A percentile compares a stretch with the other conserved stretches of the same genome.
Evolutionary conservation across 208 protist species (phyloP).

Genomic region (Trypanosoma scelopori): DNA sequence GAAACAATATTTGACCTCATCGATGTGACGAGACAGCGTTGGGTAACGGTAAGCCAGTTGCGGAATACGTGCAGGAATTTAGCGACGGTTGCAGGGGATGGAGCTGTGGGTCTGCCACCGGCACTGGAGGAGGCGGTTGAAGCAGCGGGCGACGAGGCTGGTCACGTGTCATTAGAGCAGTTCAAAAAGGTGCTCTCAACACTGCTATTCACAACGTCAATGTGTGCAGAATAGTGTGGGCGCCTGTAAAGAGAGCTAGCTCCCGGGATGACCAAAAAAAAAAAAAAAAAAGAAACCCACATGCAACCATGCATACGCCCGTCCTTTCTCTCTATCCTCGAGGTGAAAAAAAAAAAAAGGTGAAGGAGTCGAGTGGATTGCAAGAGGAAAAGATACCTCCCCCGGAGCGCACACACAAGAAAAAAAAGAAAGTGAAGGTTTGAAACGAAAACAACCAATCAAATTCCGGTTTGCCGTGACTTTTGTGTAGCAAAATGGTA

Average conservation of each 20-base stretch:
- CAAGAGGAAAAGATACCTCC: too few species aligned
- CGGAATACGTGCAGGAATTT: slow-evolving; percentile 88
- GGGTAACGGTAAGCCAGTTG: slow-evolving; percentile 81
- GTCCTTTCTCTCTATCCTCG: too few species aligned
- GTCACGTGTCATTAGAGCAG: slow-evolving; percentile 71
- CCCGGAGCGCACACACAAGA: too few species aligned
- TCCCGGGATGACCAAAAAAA: neutral
- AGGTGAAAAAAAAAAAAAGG: too few species aligned
- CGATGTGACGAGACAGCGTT: slow-evolving; percentile 86
- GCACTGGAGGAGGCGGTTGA: slow-evolving; percentile 67
- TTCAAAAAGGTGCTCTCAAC: slow-evolving; percentile 82
- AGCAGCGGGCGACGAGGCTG: slow-evolving; percentile 63
- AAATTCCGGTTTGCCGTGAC: too few species aligned
- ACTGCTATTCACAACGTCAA: slow-evolving; percentile 62
- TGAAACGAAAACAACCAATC: too few species aligned
- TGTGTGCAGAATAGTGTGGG: slow-evolving; percentile 51
- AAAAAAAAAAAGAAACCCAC: too few species aligned
- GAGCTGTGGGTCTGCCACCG: slow-evolving; percentile 29
- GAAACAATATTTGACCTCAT: slow-evolving; percentile 93
- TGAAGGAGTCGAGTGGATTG: too few species aligned
- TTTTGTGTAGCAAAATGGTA: too few species aligned
- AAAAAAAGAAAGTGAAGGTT: too few species aligned
- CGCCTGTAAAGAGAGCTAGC: too few species aligned
- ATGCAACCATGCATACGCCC: too few species aligned
- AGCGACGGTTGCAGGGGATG: slow-evolving; percentile 42